Conservation (phyloP, 441 rosid species). For the Breynia disticha region DNA sequence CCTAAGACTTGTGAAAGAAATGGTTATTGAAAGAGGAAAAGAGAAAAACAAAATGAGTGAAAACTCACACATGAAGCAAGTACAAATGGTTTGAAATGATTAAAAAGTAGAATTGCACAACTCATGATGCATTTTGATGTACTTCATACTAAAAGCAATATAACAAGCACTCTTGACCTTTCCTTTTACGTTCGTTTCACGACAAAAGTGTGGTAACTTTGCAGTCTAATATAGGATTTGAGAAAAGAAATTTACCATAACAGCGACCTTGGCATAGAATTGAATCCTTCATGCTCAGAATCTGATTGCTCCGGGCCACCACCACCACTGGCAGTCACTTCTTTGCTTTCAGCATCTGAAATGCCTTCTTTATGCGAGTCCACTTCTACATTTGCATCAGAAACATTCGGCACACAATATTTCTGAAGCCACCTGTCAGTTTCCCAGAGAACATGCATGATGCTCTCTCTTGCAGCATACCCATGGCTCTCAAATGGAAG, state of each 20-base stretch:
- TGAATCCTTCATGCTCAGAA: conserved; percentile 19
- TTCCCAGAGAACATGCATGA: conserved; percentile 97
- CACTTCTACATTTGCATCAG: conserved; percentile 32
- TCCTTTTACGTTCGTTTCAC: too few species aligned
- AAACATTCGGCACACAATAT: conserved; percentile 50
- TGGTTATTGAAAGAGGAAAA: too few species aligned
- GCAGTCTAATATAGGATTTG: not conserved
- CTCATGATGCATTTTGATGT: too few species aligned
- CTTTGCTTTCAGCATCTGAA: conserved; percentile 32
- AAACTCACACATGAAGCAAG: too few species aligned
- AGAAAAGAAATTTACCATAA: conserved; percentile 39
- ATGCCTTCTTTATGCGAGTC: conserved; percentile 25
- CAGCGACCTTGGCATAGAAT: conserved; percentile 36
- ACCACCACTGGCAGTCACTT: conserved; percentile 41
- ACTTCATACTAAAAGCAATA: too few species aligned
- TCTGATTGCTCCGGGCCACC: conserved; percentile 47
- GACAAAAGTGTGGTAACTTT: too few species aligned
- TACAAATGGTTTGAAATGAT: too few species aligned
- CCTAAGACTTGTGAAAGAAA: too few species aligned
- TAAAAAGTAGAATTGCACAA: too few species aligned
- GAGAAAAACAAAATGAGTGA: too few species aligned
- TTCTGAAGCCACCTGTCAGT: conserved; percentile 91
- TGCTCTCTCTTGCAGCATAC: conserved; percentile 87
- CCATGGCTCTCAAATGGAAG: conserved; percentile 96
- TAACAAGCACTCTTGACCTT: too few species aligned